These are phyloP conservation scores for Candida coleopterorum DNA, from an alignment of 805 yeast genomes.

Conservation along the genomic window DNA sequence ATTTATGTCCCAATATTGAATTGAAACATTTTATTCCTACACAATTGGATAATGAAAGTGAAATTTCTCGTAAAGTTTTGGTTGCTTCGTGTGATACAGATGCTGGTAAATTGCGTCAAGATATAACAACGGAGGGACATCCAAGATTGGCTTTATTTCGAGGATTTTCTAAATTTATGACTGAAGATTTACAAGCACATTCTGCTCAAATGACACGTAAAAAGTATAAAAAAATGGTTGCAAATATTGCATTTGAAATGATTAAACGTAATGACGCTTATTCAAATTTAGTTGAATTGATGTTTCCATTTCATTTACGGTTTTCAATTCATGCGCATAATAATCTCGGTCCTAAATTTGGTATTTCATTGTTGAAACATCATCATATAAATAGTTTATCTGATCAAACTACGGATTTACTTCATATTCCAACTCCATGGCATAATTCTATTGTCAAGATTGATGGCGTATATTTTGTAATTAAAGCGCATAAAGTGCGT, in stretches of 20 bases:
- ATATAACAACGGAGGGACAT: slow-evolving; percentile 37
- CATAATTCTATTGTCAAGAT: slow-evolving; percentile 50
- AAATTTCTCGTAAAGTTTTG: slow-evolving; percentile 31
- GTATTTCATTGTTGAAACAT: slow-evolving; percentile 43
- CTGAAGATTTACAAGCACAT: slow-evolving; percentile 48
- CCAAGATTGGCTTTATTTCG: slow-evolving; percentile 50
- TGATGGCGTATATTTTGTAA: slow-evolving; percentile 25
- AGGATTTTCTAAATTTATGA: slow-evolving; percentile 58
- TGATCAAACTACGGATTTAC: slow-evolving; percentile 42
- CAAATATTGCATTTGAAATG: slow-evolving; percentile 60
- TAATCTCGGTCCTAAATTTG: slow-evolving; percentile 57
- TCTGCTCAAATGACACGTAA: slow-evolving; percentile 39
- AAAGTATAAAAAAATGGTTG: slow-evolving; percentile 45
- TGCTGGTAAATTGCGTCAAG: slow-evolving; percentile 27
- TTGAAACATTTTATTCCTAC: slow-evolving; percentile 32
- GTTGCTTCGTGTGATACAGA: slow-evolving; percentile 37
- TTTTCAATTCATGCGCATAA: slow-evolving; percentile 60
- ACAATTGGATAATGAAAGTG: slow-evolving; percentile 27
- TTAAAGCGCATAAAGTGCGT: slow-evolving; percentile 18
- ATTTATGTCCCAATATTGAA: slow-evolving; percentile 13
- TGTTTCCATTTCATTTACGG: slow-evolving; percentile 57
- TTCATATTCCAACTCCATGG: slow-evolving; percentile 68
- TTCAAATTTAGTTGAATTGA: slow-evolving; percentile 54
- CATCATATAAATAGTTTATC: slow-evolving; percentile 44
- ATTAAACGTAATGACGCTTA: slow-evolving; percentile 61